Conservation (phyloP, 2,329 filamentous ascomycete genomes). For the Epichloe bromicola region DNA sequence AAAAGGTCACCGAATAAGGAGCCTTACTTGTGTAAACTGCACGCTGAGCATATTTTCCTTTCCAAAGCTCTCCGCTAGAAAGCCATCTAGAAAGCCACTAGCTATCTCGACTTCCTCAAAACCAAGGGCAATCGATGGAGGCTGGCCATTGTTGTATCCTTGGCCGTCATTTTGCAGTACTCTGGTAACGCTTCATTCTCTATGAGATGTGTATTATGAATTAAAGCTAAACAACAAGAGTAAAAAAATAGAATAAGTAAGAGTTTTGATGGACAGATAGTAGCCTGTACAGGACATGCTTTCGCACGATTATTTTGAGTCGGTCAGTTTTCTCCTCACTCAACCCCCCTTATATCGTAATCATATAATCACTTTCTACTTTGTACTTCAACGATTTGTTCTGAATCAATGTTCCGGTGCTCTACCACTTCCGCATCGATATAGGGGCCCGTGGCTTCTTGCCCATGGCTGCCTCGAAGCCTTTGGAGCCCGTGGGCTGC, state of each 20-base stretch:
- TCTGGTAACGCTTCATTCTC: no score
- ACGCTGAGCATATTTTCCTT: no score
- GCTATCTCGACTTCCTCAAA: no score
- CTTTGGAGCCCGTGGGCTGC: not conserved
- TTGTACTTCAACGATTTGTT: not conserved
- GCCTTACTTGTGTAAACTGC: no score
- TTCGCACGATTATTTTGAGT: not conserved
- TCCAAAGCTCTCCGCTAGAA: no score
- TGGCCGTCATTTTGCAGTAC: no score
- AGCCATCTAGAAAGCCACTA: no score
- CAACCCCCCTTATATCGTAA: not conserved
- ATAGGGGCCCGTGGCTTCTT: constrained; percentile 1
- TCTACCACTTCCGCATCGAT: constrained; percentile 1
- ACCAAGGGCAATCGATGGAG: no score
- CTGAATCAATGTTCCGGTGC: not conserved
- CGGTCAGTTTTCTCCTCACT: not conserved
- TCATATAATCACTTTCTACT: not conserved
- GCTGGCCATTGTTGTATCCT: no score
- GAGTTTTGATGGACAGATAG: not conserved
- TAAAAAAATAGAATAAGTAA: not conserved
- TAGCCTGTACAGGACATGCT: constrained; percentile 1
- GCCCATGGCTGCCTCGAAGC: not conserved
- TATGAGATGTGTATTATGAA: no score
- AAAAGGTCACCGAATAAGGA: no score
- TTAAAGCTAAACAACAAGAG: not conserved